Evolutionary conservation across 768 basidiomycete species (phyloP).

Genomic region (Crepidotus variabilis): DNA sequence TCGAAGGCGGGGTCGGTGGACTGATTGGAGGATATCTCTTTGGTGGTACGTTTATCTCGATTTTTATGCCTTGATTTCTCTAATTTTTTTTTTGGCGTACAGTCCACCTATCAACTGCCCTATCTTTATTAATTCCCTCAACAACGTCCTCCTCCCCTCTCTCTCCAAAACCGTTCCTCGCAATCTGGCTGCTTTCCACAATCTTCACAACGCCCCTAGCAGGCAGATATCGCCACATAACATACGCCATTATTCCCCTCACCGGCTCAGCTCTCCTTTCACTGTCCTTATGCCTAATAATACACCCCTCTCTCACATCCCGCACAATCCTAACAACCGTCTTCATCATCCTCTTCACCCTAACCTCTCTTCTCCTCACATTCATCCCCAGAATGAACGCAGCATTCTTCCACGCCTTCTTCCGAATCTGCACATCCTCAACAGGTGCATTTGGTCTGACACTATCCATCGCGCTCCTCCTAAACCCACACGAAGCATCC

Average conservation of each 20-base stretch:
- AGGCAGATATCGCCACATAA: conserved; percentile 51
- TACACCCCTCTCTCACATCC: conserved; percentile 49
- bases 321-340: conserved; percentile 39
- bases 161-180: conserved; percentile 48
- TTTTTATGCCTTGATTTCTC: not conserved
- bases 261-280: conserved; percentile 37
- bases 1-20: conserved; percentile 67
- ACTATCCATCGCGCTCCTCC: conserved; percentile 50
- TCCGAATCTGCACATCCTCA: conserved; percentile 50
- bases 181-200: conserved; percentile 55
- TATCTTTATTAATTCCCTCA: conserved; percentile 53
- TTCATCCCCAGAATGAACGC: conserved; percentile 40
- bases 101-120: conserved; percentile 59
- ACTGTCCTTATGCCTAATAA: conserved; percentile 48
- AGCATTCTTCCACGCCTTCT: conserved; percentile 38
- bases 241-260: conserved; percentile 40
- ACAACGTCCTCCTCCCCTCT: conserved; percentile 41
- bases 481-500: conserved; percentile 33
- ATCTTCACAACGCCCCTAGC: conserved; percentile 44
- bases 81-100: conserved; percentile 4
- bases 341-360: conserved; percentile 27
- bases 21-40: conserved; percentile 53
- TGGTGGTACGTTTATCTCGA: conserved; percentile 41
- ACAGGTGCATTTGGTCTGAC: conserved; percentile 56
- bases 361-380: conserved; percentile 34